Evolutionary conservation across 345 rosid genomes (phyloP).

Genomic region (Viola odorata): DNA sequence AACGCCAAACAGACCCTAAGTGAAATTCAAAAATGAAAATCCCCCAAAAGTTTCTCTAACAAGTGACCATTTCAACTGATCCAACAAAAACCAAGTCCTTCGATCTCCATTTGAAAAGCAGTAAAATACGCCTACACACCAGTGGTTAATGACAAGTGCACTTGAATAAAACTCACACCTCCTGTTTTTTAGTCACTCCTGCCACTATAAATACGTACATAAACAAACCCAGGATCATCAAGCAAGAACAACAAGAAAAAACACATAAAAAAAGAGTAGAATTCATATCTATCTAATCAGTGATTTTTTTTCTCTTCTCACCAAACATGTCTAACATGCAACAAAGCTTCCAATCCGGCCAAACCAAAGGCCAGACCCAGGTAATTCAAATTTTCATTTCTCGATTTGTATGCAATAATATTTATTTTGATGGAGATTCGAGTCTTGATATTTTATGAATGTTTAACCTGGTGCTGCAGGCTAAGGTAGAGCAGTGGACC

Average conservation of each 20-base stretch:
- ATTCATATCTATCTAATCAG: not conserved
- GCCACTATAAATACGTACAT: not conserved
- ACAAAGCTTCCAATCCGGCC: conserved; percentile 12
- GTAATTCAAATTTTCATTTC: not conserved
- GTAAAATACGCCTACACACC: not conserved
- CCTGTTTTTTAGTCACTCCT: not conserved
- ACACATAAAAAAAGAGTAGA: not conserved
- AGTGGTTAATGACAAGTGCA: no score
- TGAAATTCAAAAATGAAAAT: no score
- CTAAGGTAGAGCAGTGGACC: conserved; percentile 1
- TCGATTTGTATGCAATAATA: not conserved
- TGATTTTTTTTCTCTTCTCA: not conserved
- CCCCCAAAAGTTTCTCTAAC: no score
- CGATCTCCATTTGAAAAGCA: not conserved
- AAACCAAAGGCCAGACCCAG: conserved; percentile 12
- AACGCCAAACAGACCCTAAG: no score
- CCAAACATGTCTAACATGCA: conserved; percentile 11
- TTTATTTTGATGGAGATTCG: not conserved
- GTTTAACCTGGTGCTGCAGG: not conserved
- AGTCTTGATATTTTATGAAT: not conserved
- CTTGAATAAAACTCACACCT: not conserved
- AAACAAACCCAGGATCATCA: not conserved
- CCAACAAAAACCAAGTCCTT: no score
- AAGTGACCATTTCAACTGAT: no score
- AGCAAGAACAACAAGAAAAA: not conserved